phyloP scores from a whole-genome alignment of 108 stramenopile species.

The Schizochytrium sp. region DNA sequence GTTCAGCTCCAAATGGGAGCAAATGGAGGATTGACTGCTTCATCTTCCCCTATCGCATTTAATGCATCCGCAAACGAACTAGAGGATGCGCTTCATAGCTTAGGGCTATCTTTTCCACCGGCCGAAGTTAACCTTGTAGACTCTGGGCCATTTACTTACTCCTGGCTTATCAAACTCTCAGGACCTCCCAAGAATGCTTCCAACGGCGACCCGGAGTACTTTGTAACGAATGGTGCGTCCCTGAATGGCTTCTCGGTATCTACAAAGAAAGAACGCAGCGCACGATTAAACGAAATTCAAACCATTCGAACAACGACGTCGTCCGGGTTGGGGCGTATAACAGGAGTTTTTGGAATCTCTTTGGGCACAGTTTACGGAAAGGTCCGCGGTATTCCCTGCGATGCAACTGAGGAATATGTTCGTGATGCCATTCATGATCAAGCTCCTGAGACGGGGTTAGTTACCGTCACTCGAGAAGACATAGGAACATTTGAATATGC shows the following conservation, averaged over 20 bases:
- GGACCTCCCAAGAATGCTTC: neutral
- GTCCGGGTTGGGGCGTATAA: neutral
- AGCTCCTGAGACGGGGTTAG: conserved; percentile 20
- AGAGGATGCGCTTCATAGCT: neutral
- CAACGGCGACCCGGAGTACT: neutral
- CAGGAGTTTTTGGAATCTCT: neutral
- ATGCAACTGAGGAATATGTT: neutral
- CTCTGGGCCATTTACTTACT: neutral
- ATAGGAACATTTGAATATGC: neutral
- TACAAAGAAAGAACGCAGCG: neutral
- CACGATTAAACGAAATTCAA: conserved; percentile 15
- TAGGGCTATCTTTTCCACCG: neutral
- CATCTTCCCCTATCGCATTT: neutral
- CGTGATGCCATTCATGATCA: neutral
- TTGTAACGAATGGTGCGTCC: neutral
- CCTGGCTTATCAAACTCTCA: neutral
- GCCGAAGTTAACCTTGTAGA: neutral
- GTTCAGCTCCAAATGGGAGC: neutral
- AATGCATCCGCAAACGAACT: neutral
- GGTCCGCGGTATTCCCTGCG: neutral
- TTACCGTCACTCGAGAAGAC: neutral
- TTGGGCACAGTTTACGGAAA: neutral
- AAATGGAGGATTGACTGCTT: neutral
- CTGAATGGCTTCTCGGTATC: neutral
- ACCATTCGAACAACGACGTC: neutral